Evolutionary conservation across 2,329 filamentous ascomycete genomes (phyloP), one percentile per base, ranked within the genome.

Genomic region (Fusarium robinianum): DNA sequence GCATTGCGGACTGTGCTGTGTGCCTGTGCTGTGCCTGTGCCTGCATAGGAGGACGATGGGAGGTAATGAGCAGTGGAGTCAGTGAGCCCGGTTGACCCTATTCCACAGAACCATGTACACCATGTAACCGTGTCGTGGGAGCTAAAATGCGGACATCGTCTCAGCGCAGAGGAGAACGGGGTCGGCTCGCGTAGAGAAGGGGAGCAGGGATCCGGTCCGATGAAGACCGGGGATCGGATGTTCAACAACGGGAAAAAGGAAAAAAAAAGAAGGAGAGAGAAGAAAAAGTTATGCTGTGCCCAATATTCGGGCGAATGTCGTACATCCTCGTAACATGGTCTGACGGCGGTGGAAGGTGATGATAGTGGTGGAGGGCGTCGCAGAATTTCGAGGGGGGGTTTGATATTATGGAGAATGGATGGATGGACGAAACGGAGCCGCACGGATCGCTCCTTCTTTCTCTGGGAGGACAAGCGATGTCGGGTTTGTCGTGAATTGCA

Each of bases 111-210:
- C 34, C 32, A n/a, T n/a, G n/a, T n/a, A n/a, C 32, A 37, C 46
- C 38, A 47, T 56, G 43, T 52, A 47, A 52, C 54, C 41, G 45
- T 52, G 31, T 30, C 42, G 19, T 35, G 11, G 37, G 36, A 23
- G 21, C 37, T 39, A 29, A 41, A 46, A 49, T 42, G 39, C 47
- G 41, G 19, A 40, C 35, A 30, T 41, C 50, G 54, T 57, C 50
- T 47, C 54, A 57, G 46, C 38, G n/a, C n/a, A n/a, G n/a, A n/a
- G n/a, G n/a, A 35, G 23, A 29, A 56, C 32, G 16, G 46, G 46
- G 53, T 37, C 34, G 24, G n/a, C n/a, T 18, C 35, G 27, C 26
- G 29, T 45, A 39, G 22, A 43, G 27, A 37, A 42, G 6, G 25
- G n/a, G n/a, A n/a, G 9, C 43, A 37, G 45, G 49, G 49, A 41